Percentiles rank a stretch among this genome's conserved stretches.
Conservation (phyloP, 2,329 filamentous ascomycete species). For the Coniochaeta pulveracea region DNA sequence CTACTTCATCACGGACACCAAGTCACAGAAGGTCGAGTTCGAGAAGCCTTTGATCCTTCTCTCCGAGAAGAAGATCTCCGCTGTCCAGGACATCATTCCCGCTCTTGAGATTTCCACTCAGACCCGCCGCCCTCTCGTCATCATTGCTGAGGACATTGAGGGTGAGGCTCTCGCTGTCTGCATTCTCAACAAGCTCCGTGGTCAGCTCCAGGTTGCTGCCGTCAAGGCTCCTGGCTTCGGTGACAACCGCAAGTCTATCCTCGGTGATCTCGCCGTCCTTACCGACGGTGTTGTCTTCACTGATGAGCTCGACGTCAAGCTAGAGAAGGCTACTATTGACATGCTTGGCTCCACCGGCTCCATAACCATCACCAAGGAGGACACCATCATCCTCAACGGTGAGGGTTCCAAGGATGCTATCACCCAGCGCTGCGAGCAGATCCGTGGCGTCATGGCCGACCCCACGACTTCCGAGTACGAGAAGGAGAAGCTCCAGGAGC, state of each 20-base stretch:
- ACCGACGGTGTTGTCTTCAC: slow-evolving; percentile 97
- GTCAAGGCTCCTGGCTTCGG: slow-evolving; percentile 99
- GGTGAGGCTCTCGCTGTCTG: slow-evolving; percentile 97
- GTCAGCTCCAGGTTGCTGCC: slow-evolving; percentile 94
- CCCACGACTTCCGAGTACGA: slow-evolving; percentile 95
- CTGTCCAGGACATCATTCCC: slow-evolving; percentile 96
- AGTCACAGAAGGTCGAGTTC: slow-evolving; percentile 98
- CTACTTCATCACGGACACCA: slow-evolving; percentile 99
- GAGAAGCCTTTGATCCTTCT: slow-evolving; percentile 98
- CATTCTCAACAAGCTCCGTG: slow-evolving; percentile 99
- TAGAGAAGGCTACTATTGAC: slow-evolving; percentile 93
- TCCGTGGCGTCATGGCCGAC: slow-evolving; percentile 91
- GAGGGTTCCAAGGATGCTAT: slow-evolving; percentile 92
- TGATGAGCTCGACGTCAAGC: slow-evolving; percentile 97
- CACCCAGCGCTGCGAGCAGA: slow-evolving; percentile 94
- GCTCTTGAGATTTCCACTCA: slow-evolving; percentile 95
- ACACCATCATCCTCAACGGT: slow-evolving; percentile 96
- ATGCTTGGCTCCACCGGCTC: slow-evolving; percentile 95
- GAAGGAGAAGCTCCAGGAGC: slow-evolving; percentile 99
- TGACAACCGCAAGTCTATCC: slow-evolving; percentile 99
- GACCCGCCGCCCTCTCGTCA: slow-evolving; percentile 87
- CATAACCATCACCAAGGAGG: slow-evolving; percentile 99
- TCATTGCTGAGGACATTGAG: slow-evolving; percentile 98
- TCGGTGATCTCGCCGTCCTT: slow-evolving; percentile 89
- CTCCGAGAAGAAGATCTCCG: slow-evolving; percentile 99